Base-by-base conservation (phyloP, 2,329 filamentous ascomycete genomes). In the Dactylellina parvicollis region DNA sequence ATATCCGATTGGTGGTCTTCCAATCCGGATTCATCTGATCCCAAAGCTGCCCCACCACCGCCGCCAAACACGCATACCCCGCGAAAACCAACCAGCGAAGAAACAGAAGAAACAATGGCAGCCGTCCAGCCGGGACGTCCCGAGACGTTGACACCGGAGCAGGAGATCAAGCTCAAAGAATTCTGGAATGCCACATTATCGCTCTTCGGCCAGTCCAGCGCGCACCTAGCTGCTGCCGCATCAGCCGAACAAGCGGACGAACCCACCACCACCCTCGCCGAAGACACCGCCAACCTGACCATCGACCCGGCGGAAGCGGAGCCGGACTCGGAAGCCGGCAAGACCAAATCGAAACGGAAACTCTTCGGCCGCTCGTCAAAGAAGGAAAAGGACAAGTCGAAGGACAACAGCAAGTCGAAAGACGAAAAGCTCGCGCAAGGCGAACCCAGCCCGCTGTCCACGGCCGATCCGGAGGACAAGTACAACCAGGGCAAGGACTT, bases 401-500 rank as follows among this genome's bases (percentile, higher is more conserved):
- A 88, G 77, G 83, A 85, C 46, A 85, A 85, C 65, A 83, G 85
- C 16, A 88, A 88, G 77, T 83, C 85, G 5, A 59, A 60, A 28
- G 18, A 61, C 30, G 55, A 62, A 20, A 32, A 64, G 7, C 61
- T 65, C 18, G 56, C 62, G 2, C 49, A 73, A 24, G 49, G 49
- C 24, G 52, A 59, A 44, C 57, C 65, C n/a, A 61, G 32, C 46
- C 66, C 55, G 18, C 78, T 18, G 75, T 81, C 32, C 78, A 77
- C 20, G 61, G 80, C 83, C 22, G 86, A 88, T 10, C 83, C 84
- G 2, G 91, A 97, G 65, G 95, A 99, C 83, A 99, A 98, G 83
- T 94, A 96, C 80, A 93, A 92, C 49, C 91, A 95, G 81, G 90
- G 87, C 36, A 95, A 94, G 81, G 88, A 92, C 54, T 97, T 92